Evolutionary conservation across 228 moss, liverwort and hornwort genomes (phyloP), one percentile per base, ranked within the genome.

Genomic region (Sphagnum magellanicum): DNA sequence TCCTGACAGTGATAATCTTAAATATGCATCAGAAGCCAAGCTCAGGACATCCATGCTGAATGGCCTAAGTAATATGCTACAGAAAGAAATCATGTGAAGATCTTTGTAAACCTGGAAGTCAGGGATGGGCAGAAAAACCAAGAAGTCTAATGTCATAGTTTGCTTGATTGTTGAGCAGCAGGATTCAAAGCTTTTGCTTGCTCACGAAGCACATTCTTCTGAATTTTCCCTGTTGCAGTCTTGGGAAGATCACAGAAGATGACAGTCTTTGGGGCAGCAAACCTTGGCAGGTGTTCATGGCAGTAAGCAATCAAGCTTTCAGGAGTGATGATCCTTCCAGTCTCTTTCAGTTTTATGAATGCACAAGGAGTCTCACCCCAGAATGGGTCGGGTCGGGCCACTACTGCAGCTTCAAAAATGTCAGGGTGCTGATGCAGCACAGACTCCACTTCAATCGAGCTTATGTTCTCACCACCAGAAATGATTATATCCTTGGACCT

Each of bases 301-400:
- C 89, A 88, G 47, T 82, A 87, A 10, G 78, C 79, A 58, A 91
- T 68, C 61, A 94, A 62, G 0, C 66, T 68, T n/a, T 78, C 65
- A 6, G 74, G 76, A 10, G 81, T 77, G 13, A 81, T 74, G 0
- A 11, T 65, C 70, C 69, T 63, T 11, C 74, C 71, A 14, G 77
- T 77, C 14, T 79, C 79, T 14, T 73, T 82, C 61, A 88, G 50
- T 9, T 78, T 84, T 53, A 91, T 83, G 63, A 89, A 94, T 32
- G 91, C 89, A 68, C 89, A 86, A 47, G 91, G 94, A 4, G 89
- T 88, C 76, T 94, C 94, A 8, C 94, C 94, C 89, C 88, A 94
- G 17, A 75, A 77, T 49, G 74, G 62, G 50, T 94, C 84, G 0
- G 86, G 86, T 6, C 81, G 84, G 6, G 89, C 89, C 72, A 94